Percentiles rank a stretch among this genome's conserved stretches.
These are phyloP conservation scores for Athelia psychrophila DNA, from an alignment of 1,284 basidiomycete genomes.

Conservation along the genomic window DNA sequence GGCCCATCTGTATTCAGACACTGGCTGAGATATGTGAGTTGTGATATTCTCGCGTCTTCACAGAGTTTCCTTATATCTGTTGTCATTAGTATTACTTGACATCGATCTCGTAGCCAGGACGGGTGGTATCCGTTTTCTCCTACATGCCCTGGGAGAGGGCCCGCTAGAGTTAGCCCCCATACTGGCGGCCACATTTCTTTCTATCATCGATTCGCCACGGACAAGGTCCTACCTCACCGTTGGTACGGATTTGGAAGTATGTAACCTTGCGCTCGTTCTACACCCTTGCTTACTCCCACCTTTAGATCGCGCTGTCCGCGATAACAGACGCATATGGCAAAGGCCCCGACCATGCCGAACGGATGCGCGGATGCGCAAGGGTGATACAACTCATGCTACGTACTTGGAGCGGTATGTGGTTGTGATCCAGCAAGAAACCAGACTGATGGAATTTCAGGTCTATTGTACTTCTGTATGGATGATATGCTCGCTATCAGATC, in stretches of 20 bases:
- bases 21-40: constrained; percentile 84
- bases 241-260: constrained; percentile 88
- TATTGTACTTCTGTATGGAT: constrained; percentile 94
- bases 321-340: constrained; percentile 92
- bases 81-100: constrained; percentile 82
- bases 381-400: constrained; percentile 84
- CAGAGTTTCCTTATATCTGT: constrained; percentile 20
- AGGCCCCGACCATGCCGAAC: constrained; percentile 71
- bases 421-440: constrained; percentile 1
- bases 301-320: constrained; percentile 78
- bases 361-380: constrained; percentile 74
- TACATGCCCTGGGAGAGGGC: constrained; percentile 87
- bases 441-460: constrained; percentile 37
- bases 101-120: constrained; percentile 79
- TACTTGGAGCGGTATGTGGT: constrained; percentile 86
- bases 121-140: constrained; percentile 84
- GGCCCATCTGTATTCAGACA: constrained; percentile 84
- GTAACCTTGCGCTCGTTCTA: constrained; percentile 11
- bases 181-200: constrained; percentile 84
- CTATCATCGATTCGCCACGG: constrained; percentile 83
- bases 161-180: constrained; percentile 82
- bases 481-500: constrained; percentile 84
- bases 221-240: constrained; percentile 80
- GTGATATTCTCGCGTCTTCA: constrained; percentile 3
- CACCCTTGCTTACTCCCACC: constrained; percentile 11